phyloP scores from a whole-genome alignment of 2,329 filamentous ascomycete species.

The Fusarium humuli region DNA sequence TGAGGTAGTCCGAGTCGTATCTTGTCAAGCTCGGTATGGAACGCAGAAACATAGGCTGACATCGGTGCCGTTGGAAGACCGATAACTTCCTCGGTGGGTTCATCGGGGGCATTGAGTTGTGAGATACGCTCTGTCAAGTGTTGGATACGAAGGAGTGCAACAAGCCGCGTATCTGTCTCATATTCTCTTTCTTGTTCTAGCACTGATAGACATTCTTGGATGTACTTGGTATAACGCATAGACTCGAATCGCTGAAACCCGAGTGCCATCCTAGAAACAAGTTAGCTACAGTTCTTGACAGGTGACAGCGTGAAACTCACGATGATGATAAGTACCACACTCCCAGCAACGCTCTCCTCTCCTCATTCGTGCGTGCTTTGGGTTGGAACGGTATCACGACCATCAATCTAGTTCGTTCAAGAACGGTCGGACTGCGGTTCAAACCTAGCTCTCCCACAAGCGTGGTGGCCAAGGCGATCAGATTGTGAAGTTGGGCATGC shows the following conservation, averaged over 20 bases:
- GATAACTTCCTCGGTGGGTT: conserved; percentile 49
- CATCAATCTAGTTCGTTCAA: conserved; percentile 58
- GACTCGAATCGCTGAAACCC: conserved; percentile 60
- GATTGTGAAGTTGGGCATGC: conserved; percentile 64
- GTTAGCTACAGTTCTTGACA: conserved; percentile 6
- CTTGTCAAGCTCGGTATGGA: conserved; percentile 59
- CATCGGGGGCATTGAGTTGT: conserved; percentile 54
- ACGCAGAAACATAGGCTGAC: conserved; percentile 60
- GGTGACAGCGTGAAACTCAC: conserved; percentile 50
- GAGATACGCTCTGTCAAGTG: conserved; percentile 63
- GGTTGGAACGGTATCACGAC: conserved; percentile 55
- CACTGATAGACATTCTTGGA: conserved; percentile 62
- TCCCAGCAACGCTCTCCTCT: conserved; percentile 63
- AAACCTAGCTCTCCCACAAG: conserved; percentile 62
- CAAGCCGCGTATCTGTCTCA: conserved; percentile 59
- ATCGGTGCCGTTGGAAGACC: conserved; percentile 55
- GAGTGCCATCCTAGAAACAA: conserved; percentile 53
- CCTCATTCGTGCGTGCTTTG: conserved; percentile 60
- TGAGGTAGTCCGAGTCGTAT: conserved; percentile 53
- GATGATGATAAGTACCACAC: conserved; percentile 66
- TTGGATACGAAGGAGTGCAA: conserved; percentile 62
- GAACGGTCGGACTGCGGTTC: conserved; percentile 54
- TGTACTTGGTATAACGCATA: conserved; percentile 63
- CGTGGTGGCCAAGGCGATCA: conserved; percentile 61
- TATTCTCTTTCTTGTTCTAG: conserved; percentile 59